Evolutionary conservation across 2,329 filamentous ascomycete genomes (phyloP).

Genomic region (Ceratocystis papillata): DNA sequence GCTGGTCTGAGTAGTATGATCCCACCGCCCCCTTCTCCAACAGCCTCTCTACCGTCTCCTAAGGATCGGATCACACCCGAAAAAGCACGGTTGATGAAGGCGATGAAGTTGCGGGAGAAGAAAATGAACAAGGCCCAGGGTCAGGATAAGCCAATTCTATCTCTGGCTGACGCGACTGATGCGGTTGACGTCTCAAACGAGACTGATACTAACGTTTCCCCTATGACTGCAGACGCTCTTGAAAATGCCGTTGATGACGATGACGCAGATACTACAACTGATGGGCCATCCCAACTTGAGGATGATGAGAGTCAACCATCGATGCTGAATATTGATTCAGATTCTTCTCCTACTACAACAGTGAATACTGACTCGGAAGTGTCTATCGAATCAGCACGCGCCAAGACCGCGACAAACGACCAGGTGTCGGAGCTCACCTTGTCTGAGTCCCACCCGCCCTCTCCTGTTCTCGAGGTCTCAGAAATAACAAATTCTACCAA

Average conservation of each 20-base stretch:
- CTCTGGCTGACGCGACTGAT: neutral
- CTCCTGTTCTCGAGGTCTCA: conserved; percentile 43
- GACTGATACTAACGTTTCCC: conserved; percentile 25
- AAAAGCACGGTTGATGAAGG: conserved; percentile 87
- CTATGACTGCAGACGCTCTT: no score
- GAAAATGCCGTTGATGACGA: conserved; percentile 23
- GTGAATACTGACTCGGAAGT: conserved; percentile 44
- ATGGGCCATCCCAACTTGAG: conserved; percentile 26
- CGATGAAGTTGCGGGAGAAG: conserved; percentile 78
- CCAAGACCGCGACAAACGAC: conserved; percentile 35
- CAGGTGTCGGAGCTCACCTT: conserved; percentile 39
- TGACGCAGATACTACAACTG: conserved; percentile 27
- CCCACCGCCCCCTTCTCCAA: conserved; percentile 21
- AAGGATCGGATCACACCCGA: conserved; percentile 63
- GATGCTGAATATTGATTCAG: conserved; percentile 33
- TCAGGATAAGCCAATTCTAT: neutral
- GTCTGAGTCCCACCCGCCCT: conserved; percentile 48
- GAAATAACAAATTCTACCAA: conserved; percentile 50
- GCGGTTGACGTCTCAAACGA: conserved; percentile 12
- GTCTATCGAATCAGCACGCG: conserved; percentile 38
- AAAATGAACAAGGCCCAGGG: conserved; percentile 35
- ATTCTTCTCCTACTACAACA: conserved; percentile 13
- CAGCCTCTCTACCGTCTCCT: conserved; percentile 28
- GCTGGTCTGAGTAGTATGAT: conserved; percentile 17
- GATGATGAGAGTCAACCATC: conserved; percentile 30